Percentiles rank a stretch among this genome's conserved stretches.
phyloP scores from a whole-genome alignment of 768 basidiomycete genomes.

The Agaricus blazei region DNA sequence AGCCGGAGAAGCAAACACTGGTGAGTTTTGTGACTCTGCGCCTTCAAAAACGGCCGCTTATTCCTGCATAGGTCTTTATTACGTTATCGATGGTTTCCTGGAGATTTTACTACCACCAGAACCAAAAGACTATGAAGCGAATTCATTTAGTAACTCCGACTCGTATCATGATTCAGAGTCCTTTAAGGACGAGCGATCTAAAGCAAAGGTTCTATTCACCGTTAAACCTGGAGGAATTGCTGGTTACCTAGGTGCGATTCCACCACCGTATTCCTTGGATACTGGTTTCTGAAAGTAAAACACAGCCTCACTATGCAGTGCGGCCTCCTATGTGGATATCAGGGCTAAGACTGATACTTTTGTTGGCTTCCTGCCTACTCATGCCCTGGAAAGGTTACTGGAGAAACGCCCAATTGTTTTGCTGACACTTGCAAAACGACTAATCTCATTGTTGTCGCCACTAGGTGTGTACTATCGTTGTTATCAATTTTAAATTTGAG shows the following conservation, averaged over 20 bases:
- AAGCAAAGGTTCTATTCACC: slow-evolving; percentile 79
- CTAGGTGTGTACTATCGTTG: slow-evolving; percentile 52
- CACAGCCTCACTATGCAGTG: slow-evolving; percentile 82
- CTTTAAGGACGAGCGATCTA: slow-evolving; percentile 30
- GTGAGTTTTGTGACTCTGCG: slow-evolving; percentile 27
- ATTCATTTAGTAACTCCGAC: slow-evolving; percentile 13
- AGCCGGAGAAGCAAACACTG: slow-evolving; percentile 86
- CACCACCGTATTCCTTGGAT: neutral
- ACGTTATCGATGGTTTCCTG: slow-evolving; percentile 93
- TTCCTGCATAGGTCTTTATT: slow-evolving; percentile 64
- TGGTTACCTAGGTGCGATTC: slow-evolving; percentile 75
- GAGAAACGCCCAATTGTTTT: slow-evolving; percentile 95
- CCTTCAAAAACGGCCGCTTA: neutral
- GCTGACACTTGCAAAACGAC: slow-evolving; percentile 90
- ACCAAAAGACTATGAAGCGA: slow-evolving; percentile 23
- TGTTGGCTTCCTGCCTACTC: slow-evolving; percentile 89
- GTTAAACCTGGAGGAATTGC: slow-evolving; percentile 98
- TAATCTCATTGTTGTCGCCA: slow-evolving; percentile 92
- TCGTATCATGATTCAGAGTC: slow-evolving; percentile 4
- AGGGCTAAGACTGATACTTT: slow-evolving; percentile 97
- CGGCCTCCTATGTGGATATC: slow-evolving; percentile 94
- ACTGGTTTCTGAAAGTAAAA: neutral
- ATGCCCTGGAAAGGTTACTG: slow-evolving; percentile 83
- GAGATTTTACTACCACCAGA: slow-evolving; percentile 75
- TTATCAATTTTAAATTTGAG: neutral